Percentiles rank a stretch among this genome's conserved stretches.
phyloP scores from a whole-genome alignment of 2,329 filamentous ascomycete genomes.

The Biscogniauxia mediterranea region DNA sequence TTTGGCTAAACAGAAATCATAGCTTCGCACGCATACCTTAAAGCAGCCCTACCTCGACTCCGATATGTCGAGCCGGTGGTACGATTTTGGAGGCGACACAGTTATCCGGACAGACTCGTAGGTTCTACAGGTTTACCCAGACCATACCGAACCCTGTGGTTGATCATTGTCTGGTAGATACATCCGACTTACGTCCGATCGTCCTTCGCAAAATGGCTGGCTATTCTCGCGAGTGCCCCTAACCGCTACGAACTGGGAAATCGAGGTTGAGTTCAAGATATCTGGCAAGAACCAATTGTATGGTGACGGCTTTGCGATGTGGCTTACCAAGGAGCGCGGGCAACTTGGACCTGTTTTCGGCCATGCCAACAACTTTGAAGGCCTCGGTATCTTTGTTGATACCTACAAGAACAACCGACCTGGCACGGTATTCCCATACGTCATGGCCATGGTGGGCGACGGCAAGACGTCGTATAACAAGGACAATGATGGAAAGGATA shows the following conservation, averaged over 20 bases:
- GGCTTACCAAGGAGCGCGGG: conserved; percentile 92
- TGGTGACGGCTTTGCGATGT: conserved; percentile 96
- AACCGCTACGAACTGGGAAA: conserved; percentile 98
- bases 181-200: conserved; percentile 87
- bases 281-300: conserved; percentile 85
- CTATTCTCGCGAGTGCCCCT: conserved; percentile 90
- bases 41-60: conserved; percentile 94
- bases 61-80: conserved; percentile 98
- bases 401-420: conserved; percentile 99
- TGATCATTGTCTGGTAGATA: conserved; percentile 57
- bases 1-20: conserved; percentile 20
- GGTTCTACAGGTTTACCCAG: conserved; percentile 27
- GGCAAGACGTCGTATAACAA: conserved; percentile 88
- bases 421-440: conserved; percentile 91
- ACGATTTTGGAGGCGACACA: conserved; percentile 95
- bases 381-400: conserved; percentile 92
- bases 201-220: conserved; percentile 88
- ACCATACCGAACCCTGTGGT: conserved; percentile 12
- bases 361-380: conserved; percentile 83
- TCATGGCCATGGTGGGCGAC: conserved; percentile 98
- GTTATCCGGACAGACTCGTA: conserved; percentile 74
- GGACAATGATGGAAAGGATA: conserved; percentile 87
- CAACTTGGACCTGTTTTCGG: conserved; percentile 84
- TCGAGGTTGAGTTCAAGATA: conserved; percentile 94
- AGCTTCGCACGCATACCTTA: conserved; percentile 87